These are phyloP conservation scores for Pseudocercospora pini-densiflorae DNA, from an alignment of 2,329 filamentous ascomycete genomes.

Conservation along the genomic window DNA sequence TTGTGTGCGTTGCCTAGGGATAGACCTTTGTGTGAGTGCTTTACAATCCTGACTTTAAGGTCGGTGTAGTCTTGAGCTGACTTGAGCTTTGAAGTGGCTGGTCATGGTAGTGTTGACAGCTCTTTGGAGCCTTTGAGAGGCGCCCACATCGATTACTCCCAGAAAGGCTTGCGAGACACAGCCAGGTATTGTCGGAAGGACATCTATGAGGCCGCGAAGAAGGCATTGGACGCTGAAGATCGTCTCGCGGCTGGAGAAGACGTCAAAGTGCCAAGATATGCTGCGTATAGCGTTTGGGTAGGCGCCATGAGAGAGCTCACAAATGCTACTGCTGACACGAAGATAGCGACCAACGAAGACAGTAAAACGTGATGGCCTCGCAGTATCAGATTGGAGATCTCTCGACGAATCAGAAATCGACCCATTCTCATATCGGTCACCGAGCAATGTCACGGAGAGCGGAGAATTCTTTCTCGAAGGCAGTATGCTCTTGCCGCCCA, in stretches of 20 bases:
- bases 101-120: not conserved
- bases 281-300: slow-evolving; percentile 15
- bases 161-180: slow-evolving; percentile 4
- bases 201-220: not conserved
- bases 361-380: slow-evolving; percentile 13
- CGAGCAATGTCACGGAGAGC: slow-evolving; percentile 12
- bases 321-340: not conserved
- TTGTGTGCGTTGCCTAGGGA: slow-evolving; percentile 1
- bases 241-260: not conserved
- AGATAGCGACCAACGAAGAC: slow-evolving; percentile 11
- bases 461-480: slow-evolving; percentile 9
- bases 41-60: not conserved
- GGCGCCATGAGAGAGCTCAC: not conserved
- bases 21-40: not conserved
- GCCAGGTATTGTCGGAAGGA: slow-evolving; percentile 8
- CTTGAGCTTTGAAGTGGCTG: not conserved
- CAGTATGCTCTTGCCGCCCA: slow-evolving; percentile 4
- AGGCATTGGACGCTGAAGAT: slow-evolving; percentile 10
- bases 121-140: slow-evolving; percentile 13
- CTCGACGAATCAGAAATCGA: not conserved
- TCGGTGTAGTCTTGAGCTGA: not conserved
- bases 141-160: slow-evolving; percentile 11
- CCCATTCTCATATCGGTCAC: slow-evolving; percentile 5
- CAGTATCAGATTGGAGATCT: slow-evolving; percentile 11
- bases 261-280: slow-evolving; percentile 14